Evolutionary conservation across 2,329 filamentous ascomycete species (phyloP).

Genomic region (Septoria petroselini): DNA sequence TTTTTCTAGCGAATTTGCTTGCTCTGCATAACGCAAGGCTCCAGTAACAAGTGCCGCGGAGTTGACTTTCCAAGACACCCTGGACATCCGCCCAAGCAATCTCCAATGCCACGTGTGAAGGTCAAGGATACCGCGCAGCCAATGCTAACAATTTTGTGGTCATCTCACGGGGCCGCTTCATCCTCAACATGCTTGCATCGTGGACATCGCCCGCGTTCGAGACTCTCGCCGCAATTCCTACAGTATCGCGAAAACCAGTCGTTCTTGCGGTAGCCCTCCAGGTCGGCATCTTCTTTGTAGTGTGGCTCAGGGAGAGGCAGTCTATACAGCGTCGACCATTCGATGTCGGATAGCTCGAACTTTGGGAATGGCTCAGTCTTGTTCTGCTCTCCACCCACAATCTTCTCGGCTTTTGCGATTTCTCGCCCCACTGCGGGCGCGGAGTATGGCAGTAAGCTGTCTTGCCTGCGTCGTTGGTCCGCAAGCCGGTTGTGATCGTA

Average conservation of each 20-base stretch:
- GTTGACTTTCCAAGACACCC: too few relatives aligned
- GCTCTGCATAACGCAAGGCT: too few relatives aligned
- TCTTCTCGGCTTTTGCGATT: not conserved
- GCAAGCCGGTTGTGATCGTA: constrained; percentile 8
- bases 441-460: not conserved
- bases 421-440: not conserved
- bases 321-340: not conserved
- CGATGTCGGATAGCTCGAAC: not conserved
- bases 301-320: not conserved
- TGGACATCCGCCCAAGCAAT: too few relatives aligned
- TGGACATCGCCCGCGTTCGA: not conserved
- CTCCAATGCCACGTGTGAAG: too few relatives aligned
- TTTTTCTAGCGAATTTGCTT: too few relatives aligned
- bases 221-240: not conserved
- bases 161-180: too few relatives aligned
- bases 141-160: too few relatives aligned
- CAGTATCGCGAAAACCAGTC: not conserved
- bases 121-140: too few relatives aligned
- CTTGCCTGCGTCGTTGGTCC: not conserved
- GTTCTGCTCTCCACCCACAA: not conserved
- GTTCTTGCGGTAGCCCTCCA: not conserved
- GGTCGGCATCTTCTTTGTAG: not conserved
- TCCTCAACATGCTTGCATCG: too few relatives aligned
- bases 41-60: too few relatives aligned
- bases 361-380: too few relatives aligned